Conservation (phyloP, 352 stramenopile species). For the Pythium coloratum region DNA sequence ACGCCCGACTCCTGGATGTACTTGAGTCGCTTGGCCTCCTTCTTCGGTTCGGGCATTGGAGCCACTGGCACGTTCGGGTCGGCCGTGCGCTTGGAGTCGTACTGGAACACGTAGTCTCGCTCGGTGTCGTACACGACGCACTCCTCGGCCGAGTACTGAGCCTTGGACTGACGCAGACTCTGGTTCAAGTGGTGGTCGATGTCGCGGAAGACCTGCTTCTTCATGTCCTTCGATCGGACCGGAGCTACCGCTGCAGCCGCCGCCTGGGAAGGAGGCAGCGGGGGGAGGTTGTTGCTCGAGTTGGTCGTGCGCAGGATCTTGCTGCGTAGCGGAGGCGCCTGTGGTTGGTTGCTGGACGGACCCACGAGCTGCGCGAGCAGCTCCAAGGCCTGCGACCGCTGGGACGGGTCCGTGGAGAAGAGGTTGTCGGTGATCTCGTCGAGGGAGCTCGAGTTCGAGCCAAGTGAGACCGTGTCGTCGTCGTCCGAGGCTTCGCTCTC, state of each 20-base stretch:
- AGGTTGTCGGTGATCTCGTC: conserved; percentile 37
- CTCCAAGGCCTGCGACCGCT: conserved; percentile 40
- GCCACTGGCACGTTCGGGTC: conserved; percentile 50
- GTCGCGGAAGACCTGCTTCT: conserved; percentile 12
- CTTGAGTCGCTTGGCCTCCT: conserved; percentile 44
- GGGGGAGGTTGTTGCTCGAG: background rate
- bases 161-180: conserved; percentile 31
- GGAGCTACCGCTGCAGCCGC: background rate
- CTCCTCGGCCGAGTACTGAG: conserved; percentile 13
- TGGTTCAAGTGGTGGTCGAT: conserved; percentile 41
- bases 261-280: background rate
- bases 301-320: background rate
- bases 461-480: conserved; percentile 9
- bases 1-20: conserved; percentile 50
- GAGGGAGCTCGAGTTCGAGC: conserved; percentile 29
- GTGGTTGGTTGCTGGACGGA: conserved; percentile 42
- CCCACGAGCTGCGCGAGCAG: conserved; percentile 38
- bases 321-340: conserved; percentile 6
- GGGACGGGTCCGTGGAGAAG: conserved; percentile 35
- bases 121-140: conserved; percentile 34
- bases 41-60: conserved; percentile 36
- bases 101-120: conserved; percentile 53
- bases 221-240: background rate
- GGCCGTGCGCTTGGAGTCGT: conserved; percentile 17
- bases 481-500: conserved; percentile 38